Evolutionary conservation across 257 asterid species (phyloP).

Genomic region (Przewalskia tangutica): DNA sequence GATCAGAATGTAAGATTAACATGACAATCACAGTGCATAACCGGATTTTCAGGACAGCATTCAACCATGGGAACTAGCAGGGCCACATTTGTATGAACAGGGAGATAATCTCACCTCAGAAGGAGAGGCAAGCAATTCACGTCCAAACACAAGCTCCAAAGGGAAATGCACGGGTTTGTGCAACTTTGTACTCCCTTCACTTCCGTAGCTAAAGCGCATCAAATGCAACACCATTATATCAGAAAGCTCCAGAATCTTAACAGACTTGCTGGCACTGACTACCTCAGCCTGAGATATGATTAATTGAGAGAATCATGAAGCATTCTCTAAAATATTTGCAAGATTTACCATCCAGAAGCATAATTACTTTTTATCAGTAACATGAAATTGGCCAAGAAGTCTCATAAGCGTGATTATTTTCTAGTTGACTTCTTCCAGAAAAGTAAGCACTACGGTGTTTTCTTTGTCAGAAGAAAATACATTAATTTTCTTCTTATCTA

Average conservation of each 20-base stretch:
- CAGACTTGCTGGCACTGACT: conserved; percentile 69
- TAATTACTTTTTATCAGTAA: neutral
- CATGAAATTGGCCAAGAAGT: neutral
- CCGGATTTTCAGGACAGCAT: neutral
- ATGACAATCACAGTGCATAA: neutral
- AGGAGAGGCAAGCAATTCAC: conserved; percentile 56
- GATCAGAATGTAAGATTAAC: neutral
- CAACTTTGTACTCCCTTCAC: conserved; percentile 66
- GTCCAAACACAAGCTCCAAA: conserved; percentile 59
- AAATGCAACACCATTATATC: conserved; percentile 68
- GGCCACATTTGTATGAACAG: neutral
- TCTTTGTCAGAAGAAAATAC: neutral
- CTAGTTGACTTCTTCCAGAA: neutral
- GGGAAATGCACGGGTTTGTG: conserved; percentile 68
- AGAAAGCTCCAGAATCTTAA: conserved; percentile 59
- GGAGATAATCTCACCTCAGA: conserved; percentile 38
- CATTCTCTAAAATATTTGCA: neutral
- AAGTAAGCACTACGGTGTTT: neutral
- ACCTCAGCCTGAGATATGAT: conserved; percentile 51
- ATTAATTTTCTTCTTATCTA: neutral
- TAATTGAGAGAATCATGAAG: neutral
- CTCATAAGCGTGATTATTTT: neutral
- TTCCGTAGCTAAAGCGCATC: conserved; percentile 82
- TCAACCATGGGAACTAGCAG: neutral
- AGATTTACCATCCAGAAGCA: neutral